phyloP scores from a whole-genome alignment of 768 basidiomycete species.

The Rhodotorula paludigena region DNA sequence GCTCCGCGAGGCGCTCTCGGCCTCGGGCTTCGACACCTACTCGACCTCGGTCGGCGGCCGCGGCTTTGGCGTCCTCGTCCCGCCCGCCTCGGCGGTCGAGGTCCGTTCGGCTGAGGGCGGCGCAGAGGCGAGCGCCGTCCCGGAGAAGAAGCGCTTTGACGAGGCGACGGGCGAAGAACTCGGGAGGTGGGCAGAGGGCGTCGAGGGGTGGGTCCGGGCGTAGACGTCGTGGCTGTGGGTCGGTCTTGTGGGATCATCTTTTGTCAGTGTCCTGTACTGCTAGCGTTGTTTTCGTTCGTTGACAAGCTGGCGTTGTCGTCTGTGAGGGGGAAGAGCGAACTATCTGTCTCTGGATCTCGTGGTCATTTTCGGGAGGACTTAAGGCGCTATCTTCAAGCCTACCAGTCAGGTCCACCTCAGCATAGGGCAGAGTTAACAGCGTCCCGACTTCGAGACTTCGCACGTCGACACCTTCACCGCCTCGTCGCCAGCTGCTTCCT shows the following conservation, averaged over 20 bases:
- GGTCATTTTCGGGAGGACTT: too few relatives aligned
- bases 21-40: conserved; percentile 72
- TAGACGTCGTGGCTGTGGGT: not conserved
- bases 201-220: conserved; percentile 34
- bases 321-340: too few relatives aligned
- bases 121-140: conserved; percentile 24
- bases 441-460: too few relatives aligned
- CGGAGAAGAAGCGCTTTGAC: conserved; percentile 25
- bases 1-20: conserved; percentile 60
- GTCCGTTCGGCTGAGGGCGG: conserved; percentile 38
- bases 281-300: too few relatives aligned
- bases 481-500: not conserved
- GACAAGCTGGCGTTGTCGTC: too few relatives aligned
- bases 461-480: too few relatives aligned
- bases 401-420: too few relatives aligned
- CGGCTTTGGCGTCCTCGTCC: conserved; percentile 66
- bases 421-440: too few relatives aligned
- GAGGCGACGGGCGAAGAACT: conserved; percentile 25
- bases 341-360: too few relatives aligned
- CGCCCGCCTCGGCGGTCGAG: not conserved
- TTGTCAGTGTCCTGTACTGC: too few relatives aligned
- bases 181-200: conserved; percentile 25
- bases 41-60: conserved; percentile 88
- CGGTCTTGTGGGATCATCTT: too few relatives aligned
- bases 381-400: too few relatives aligned